Base-by-base conservation (phyloP, 139 green algal species). In the Chlamydomonas sp. region DNA sequence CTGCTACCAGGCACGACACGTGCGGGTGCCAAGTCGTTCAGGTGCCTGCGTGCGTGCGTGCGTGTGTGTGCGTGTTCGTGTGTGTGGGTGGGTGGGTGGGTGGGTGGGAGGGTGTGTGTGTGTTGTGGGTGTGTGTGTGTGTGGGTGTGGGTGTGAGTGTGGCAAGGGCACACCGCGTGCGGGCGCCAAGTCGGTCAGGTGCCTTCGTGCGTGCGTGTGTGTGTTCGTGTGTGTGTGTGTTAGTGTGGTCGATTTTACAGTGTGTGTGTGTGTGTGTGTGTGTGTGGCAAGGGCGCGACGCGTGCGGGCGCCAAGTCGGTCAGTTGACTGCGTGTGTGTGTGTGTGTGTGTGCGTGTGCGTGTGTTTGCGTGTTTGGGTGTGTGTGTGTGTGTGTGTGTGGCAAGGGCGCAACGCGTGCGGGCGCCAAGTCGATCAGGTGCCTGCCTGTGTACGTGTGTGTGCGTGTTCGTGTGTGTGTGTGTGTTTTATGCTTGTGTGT, bases 11-110 rank as follows among this genome's bases (percentile, higher is more conserved):
- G 70, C 33, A 58, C 60, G 24, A 57, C 3, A 5, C 49, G 47
- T 22, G 65, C 48, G 2, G 60, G 54, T 37, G 70, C 61, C 3
- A 48, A 35, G n/a, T 76, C 61, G 1, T 76, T 67, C 34, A 65
- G 35, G 43, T 54, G 20, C 16, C 16, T 54, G 43, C 16, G 43
- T 54, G 43, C 16, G 43, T 54, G 43, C 16, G 43, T 54, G 43
- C n/a, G n/a, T n/a, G n/a, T n/a, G n/a, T n/a, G 43, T 54, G 43
- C 16, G 43, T 54, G 43, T 13, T 13, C 20, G 43, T 13, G 13
- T 54, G 20, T 26, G 43, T 54, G 43, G 43, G 43, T 54, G 43
- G 13, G 43, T 54, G 13, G 43, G 43, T 54, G 43, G 43, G 43
- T 54, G 43, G 43, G 13, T 54, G 20, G 13, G 43, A 26, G 43